Evolutionary conservation across 495 filamentous ascomycete genomes (phyloP).

Genomic region (Aspergillus sclerotioniger): DNA sequence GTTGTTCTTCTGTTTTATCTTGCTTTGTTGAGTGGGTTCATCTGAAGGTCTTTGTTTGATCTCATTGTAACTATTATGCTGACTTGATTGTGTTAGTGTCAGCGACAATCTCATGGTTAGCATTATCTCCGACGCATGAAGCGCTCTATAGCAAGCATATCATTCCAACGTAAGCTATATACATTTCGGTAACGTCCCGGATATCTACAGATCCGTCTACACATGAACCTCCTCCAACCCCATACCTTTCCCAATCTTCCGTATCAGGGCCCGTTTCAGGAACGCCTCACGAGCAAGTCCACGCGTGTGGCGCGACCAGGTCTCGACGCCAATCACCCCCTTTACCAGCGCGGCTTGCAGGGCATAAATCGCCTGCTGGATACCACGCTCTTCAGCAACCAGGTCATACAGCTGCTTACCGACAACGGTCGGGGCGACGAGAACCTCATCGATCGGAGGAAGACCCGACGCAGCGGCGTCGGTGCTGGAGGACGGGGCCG

Average conservation of each 20-base stretch:
- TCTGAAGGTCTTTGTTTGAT: too few relatives aligned
- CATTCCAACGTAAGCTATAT: not conserved
- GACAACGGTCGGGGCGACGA: slow-evolving; percentile 92
- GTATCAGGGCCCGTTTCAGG: slow-evolving; percentile 81
- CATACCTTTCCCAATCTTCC: slow-evolving; percentile 87
- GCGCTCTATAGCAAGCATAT: too few relatives aligned
- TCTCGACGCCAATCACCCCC: slow-evolving; percentile 74
- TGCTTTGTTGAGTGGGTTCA: too few relatives aligned
- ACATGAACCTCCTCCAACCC: slow-evolving; percentile 49
- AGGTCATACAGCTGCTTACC: slow-evolving; percentile 87
- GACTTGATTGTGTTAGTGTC: too few relatives aligned
- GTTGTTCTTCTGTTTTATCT: too few relatives aligned
- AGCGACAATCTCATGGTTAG: too few relatives aligned
- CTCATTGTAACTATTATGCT: too few relatives aligned
- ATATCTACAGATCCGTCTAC: not conserved
- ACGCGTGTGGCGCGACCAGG: slow-evolving; percentile 80
- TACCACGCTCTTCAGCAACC: slow-evolving; percentile 78
- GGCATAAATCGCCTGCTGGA: slow-evolving; percentile 82
- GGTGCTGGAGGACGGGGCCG: slow-evolving; percentile 33
- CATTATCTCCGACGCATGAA: too few relatives aligned
- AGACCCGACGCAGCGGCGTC: slow-evolving; percentile 39
- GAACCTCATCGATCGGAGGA: slow-evolving; percentile 77
- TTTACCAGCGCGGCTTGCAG: slow-evolving; percentile 78
- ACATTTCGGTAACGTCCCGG: not conserved
- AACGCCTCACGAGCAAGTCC: slow-evolving; percentile 85